A percentile compares a stretch with the other conserved stretches of the same genome.
phyloP scores from a whole-genome alignment of 2,329 filamentous ascomycete species.

The Ophiostoma angusticollis region DNA sequence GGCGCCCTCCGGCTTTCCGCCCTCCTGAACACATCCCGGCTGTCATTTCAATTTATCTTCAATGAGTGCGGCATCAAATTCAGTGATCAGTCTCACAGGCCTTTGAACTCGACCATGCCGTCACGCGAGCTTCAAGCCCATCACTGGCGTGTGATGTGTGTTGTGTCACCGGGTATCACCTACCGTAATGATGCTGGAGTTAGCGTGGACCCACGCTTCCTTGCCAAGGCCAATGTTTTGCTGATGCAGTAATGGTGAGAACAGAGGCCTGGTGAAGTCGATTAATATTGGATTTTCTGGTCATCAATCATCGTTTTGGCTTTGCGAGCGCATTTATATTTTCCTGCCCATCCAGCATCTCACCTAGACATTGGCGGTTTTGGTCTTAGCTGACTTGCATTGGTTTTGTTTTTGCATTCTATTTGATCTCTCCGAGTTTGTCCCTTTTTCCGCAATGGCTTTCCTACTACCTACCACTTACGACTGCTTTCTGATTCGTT shows the following conservation, averaged over 20 bases:
- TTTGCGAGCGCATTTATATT: no score
- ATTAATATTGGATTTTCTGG: neutral
- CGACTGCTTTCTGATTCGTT: no score
- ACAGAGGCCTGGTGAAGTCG: neutral
- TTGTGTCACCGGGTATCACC: constrained; percentile 41
- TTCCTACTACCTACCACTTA: no score
- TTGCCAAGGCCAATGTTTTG: constrained; percentile 34
- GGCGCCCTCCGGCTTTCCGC: constrained; percentile 32
- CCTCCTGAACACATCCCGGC: constrained; percentile 29
- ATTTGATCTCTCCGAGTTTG: no score
- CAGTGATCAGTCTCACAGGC: constrained; percentile 32
- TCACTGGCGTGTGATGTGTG: constrained; percentile 40
- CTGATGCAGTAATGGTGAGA: constrained; percentile 25
- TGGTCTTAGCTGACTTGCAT: no score
- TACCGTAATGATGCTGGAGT: constrained; percentile 37
- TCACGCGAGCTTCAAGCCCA: constrained; percentile 33
- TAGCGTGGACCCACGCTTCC: constrained; percentile 31
- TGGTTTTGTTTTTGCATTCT: no score
- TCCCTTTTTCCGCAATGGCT: no score
- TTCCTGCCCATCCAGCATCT: no score
- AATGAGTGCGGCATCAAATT: constrained; percentile 38
- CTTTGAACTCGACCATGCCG: constrained; percentile 29
- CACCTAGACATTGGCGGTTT: no score
- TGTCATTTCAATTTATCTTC: constrained; percentile 28
- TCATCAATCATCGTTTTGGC: neutral